Evolutionary conservation across 2,329 filamentous ascomycete genomes (phyloP).

Genomic region (Neofusicoccum cordaticola): DNA sequence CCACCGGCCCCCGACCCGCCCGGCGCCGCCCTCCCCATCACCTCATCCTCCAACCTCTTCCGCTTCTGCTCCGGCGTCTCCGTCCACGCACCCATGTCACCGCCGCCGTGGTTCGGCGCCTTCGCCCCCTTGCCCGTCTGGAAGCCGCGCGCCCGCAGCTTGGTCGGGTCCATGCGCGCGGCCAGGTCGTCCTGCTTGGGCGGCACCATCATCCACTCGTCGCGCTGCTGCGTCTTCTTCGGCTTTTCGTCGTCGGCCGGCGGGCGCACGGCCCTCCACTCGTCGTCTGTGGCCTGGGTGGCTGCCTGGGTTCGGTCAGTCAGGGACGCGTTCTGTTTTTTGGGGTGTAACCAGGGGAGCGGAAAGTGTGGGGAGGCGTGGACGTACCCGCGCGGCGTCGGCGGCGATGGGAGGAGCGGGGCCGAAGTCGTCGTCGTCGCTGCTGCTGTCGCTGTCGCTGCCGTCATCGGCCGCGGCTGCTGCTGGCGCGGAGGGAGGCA

Average conservation of each 20-base stretch:
- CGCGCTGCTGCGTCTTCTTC: constrained; percentile 63
- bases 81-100: constrained; percentile 71
- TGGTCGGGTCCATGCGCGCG: constrained; percentile 75
- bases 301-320: neutral
- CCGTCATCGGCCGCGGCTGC: constrained; percentile 19
- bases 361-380: too few relatives aligned
- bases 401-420: constrained; percentile 39
- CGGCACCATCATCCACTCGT: constrained; percentile 61
- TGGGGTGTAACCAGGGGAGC: too few relatives aligned
- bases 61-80: constrained; percentile 89
- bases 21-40: constrained; percentile 66
- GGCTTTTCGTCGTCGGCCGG: constrained; percentile 20
- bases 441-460: constrained; percentile 29
- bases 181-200: constrained; percentile 50
- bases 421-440: constrained; percentile 47
- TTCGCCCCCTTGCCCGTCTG: constrained; percentile 64
- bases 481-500: constrained; percentile 38
- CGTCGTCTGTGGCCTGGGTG: constrained; percentile 19
- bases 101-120: constrained; percentile 37
- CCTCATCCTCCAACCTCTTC: constrained; percentile 73
- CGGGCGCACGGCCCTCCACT: neutral
- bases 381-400: constrained; percentile 23
- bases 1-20: constrained; percentile 22
- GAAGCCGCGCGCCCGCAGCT: constrained; percentile 78
- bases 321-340: too few relatives aligned